These are phyloP conservation scores for Epichloe hybrida DNA, from an alignment of 2,329 filamentous ascomycete species.

Conservation along the genomic window DNA sequence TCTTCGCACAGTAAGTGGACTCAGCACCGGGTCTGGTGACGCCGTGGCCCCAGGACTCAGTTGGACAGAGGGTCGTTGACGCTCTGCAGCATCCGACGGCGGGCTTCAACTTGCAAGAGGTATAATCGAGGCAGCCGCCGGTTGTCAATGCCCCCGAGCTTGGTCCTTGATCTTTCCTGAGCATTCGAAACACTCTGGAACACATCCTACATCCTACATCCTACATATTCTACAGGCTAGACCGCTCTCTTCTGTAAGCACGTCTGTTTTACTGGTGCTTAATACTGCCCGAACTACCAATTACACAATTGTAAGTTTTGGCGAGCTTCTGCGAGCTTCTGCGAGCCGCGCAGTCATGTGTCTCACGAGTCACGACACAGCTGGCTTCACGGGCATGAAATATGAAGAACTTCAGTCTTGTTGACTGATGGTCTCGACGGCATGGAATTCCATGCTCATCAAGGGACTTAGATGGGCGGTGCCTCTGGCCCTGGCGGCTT, in stretches of 20 bases:
- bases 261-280: not conserved
- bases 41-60: slow-evolving; percentile 1
- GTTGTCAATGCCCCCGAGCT: not conserved
- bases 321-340: not conserved
- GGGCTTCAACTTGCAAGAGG: slow-evolving; percentile 1
- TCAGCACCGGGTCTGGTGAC: slow-evolving; percentile 5
- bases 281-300: slow-evolving; percentile 1
- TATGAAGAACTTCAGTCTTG: not conserved
- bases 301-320: slow-evolving; percentile 4
- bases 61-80: not conserved
- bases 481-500: not conserved
- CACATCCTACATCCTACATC: not conserved
- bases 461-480: not conserved
- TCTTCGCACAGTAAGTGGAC: slow-evolving; percentile 6
- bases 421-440: not conserved
- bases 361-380: not conserved
- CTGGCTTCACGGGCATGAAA: not conserved
- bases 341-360: not conserved
- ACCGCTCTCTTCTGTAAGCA: slow-evolving; percentile 3
- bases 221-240: too few species aligned
- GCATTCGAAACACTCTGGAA: not conserved
- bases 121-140: slow-evolving; percentile 5
- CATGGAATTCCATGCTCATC: not conserved
- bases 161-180: not conserved
- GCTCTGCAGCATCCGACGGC: not conserved